Conservation (phyloP, 2,329 filamentous ascomycete genomes). For the Aspergillus niger region DNA sequence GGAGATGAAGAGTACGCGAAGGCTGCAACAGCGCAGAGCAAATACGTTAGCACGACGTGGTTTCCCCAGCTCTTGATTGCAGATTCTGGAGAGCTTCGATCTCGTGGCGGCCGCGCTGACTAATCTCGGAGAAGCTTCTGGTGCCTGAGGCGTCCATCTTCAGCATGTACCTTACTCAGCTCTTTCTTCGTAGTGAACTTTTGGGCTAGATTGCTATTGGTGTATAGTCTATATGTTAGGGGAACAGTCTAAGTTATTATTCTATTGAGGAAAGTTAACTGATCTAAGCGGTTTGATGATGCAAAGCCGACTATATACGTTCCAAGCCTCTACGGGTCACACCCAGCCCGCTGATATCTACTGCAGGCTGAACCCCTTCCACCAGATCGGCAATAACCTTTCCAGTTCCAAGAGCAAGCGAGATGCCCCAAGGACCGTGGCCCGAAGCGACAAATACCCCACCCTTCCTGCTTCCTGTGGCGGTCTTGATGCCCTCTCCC, state of each 20-base stretch:
- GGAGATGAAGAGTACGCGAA: neutral
- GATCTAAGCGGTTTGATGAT: no score
- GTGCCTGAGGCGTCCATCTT: slow-evolving; percentile 20
- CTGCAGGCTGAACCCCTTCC: slow-evolving; percentile 59
- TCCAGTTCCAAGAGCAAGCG: slow-evolving; percentile 66
- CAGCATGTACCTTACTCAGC: slow-evolving; percentile 17
- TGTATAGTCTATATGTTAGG: no score
- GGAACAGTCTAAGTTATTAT: no score
- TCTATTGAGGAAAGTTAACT: no score
- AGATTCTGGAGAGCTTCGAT: slow-evolving; percentile 40
- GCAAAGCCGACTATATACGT: no score
- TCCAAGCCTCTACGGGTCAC: slow-evolving; percentile 21
- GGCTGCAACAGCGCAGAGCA: slow-evolving; percentile 6
- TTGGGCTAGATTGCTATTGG: no score
- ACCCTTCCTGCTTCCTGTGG: slow-evolving; percentile 30
- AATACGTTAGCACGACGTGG: slow-evolving; percentile 3
- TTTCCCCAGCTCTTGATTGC: slow-evolving; percentile 28
- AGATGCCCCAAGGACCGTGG: slow-evolving; percentile 76
- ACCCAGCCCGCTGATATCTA: slow-evolving; percentile 59
- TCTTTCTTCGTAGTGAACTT: slow-evolving; percentile 31
- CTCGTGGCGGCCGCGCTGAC: slow-evolving; percentile 27
- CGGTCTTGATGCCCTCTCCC: slow-evolving; percentile 52
- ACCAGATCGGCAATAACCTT: slow-evolving; percentile 71
- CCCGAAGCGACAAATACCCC: slow-evolving; percentile 72
- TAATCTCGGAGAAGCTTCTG: slow-evolving; percentile 24